phyloP scores from a whole-genome alignment of 2,329 filamentous ascomycete species.

The Tolypocladium tundrense region DNA sequence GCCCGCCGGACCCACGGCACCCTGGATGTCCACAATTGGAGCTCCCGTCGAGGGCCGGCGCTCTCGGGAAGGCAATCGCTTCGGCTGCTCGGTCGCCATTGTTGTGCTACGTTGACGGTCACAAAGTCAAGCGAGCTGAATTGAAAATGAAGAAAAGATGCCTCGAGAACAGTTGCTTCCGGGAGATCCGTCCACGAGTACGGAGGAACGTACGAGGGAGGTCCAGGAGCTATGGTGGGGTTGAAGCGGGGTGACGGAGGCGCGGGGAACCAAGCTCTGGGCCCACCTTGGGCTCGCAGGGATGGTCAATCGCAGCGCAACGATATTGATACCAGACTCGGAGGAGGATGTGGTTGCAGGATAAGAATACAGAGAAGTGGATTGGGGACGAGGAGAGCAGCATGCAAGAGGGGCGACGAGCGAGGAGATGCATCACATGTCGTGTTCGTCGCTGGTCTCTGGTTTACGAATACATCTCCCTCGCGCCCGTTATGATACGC shows the following conservation, averaged over 20 bases:
- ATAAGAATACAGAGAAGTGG: neutral
- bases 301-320: neutral
- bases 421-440: neutral
- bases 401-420: neutral
- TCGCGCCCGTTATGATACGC: neutral
- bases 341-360: too few relatives aligned
- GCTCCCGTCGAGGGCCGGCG: conserved; percentile 72
- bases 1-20: conserved; percentile 76
- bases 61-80: conserved; percentile 49
- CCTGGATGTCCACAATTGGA: conserved; percentile 77
- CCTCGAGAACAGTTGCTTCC: neutral
- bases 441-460: neutral
- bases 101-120: conserved; percentile 1
- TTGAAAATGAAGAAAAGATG: too few relatives aligned
- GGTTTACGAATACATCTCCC: neutral
- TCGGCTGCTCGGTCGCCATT: conserved; percentile 23
- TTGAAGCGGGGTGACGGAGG: neutral
- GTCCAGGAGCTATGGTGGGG: neutral
- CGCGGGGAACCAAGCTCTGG: neutral
- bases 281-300: neutral
- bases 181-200: neutral
- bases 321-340: too few relatives aligned
- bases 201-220: neutral
- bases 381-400: neutral
- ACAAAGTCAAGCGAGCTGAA: neutral